Evolutionary conservation across 257 asterid genomes (phyloP).

Genomic region (Oldenlandia corymbosa): DNA sequence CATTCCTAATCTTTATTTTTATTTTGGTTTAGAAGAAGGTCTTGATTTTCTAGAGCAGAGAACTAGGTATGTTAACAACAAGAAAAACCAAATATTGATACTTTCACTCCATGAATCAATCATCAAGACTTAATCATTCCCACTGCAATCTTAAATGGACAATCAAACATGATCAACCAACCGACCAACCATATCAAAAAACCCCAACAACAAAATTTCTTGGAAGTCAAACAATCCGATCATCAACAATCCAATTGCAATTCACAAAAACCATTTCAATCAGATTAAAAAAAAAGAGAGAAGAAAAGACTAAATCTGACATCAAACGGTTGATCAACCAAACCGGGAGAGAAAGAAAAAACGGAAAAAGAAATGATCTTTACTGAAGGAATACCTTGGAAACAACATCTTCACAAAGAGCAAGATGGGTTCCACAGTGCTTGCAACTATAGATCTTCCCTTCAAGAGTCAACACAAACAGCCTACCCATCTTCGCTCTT

Average conservation of each 20-base stretch:
- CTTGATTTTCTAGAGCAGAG: no score
- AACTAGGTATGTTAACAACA: neutral
- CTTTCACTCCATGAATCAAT: neutral
- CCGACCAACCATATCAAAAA: constrained; percentile 3
- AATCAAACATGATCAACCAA: neutral
- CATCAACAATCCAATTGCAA: neutral
- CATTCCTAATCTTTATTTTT: no score
- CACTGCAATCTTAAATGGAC: neutral
- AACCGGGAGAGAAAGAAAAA: no score
- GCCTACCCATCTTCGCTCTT: constrained; percentile 58
- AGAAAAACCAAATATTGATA: neutral
- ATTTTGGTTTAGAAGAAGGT: no score
- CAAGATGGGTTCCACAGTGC: constrained; percentile 84
- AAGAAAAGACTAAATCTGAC: constrained; percentile 1
- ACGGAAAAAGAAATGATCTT: neutral
- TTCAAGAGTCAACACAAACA: constrained; percentile 61
- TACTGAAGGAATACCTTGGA: constrained; percentile 55
- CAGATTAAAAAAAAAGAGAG: neutral
- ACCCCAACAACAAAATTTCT: constrained; percentile 3
- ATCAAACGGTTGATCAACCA: constrained; percentile 11
- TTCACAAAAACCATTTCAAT: neutral
- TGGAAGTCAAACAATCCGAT: constrained; percentile 7
- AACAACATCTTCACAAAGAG: constrained; percentile 52
- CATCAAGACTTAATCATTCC: neutral
- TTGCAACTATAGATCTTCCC: constrained; percentile 84